A percentile compares a stretch with the other conserved stretches of the same genome.
These are phyloP conservation scores for Nematodospora anomalae DNA, from an alignment of 1,139 yeast genomes.

Conservation along the genomic window DNA sequence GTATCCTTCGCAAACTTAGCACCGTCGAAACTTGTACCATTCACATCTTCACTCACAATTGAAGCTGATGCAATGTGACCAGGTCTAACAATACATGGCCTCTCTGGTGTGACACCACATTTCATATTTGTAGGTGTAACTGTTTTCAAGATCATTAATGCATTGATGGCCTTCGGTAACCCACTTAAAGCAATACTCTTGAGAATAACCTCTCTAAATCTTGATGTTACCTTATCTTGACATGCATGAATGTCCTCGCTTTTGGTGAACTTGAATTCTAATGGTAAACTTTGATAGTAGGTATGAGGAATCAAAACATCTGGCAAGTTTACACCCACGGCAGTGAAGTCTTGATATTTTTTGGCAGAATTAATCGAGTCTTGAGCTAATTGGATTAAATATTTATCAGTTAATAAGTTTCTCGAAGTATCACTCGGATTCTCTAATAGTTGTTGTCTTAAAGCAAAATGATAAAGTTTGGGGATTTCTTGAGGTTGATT, in stretches of 20 bases:
- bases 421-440: conserved; percentile 13
- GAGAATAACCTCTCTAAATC: conserved; percentile 72
- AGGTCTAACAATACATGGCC: conserved; percentile 34
- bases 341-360: conserved; percentile 39
- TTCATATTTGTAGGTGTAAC: conserved; percentile 58
- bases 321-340: conserved; percentile 47
- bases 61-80: conserved; percentile 40
- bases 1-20: conserved; percentile 27
- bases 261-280: conserved; percentile 33
- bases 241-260: conserved; percentile 36
- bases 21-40: conserved; percentile 37
- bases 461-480: conserved; percentile 67
- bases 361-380: conserved; percentile 40
- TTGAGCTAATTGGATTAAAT: conserved; percentile 31
- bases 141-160: conserved; percentile 62
- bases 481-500: conserved; percentile 84
- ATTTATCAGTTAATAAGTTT: conserved; percentile 24
- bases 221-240: conserved; percentile 48
- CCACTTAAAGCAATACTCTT: conserved; percentile 81
- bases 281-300: conserved; percentile 41
- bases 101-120: conserved; percentile 29
- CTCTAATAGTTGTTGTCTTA: conserved; percentile 51
- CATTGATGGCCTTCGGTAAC: conserved; percentile 80
- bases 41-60: conserved; percentile 42
- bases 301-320: conserved; percentile 45